These are phyloP conservation scores for Manihot esculenta DNA, from an alignment of 441 rosid species.

Conservation along the genomic window DNA sequence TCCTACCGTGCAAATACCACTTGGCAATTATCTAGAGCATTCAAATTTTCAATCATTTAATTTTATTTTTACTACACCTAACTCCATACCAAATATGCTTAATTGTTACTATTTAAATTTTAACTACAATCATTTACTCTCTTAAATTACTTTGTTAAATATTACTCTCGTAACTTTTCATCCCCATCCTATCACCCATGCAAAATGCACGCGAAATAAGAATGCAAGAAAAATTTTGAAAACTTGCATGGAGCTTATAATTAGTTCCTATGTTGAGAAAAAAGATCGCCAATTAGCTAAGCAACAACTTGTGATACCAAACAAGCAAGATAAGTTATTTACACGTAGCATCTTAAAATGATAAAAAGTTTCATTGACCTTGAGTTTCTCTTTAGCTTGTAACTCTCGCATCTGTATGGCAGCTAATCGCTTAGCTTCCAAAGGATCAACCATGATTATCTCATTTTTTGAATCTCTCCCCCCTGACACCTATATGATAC, in stretches of 20 bases:
- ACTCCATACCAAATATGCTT: no score
- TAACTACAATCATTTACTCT: no score
- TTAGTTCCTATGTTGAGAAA: background rate
- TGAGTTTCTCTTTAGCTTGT: constrained; percentile 53
- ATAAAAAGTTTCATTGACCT: constrained; percentile 38
- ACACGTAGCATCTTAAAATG: background rate
- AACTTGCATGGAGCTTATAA: background rate
- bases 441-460: constrained; percentile 82
- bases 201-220: background rate
- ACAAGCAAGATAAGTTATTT: background rate
- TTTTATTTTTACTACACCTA: no score
- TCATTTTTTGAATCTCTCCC: constrained; percentile 31
- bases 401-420: constrained; percentile 64
- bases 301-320: background rate
- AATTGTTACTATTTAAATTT: no score
- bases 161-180: no score
- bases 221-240: background rate
- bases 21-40: no score
- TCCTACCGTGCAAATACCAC: no score
- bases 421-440: constrained; percentile 82
- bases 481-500: constrained; percentile 41
- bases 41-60: no score
- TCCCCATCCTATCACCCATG: no score
- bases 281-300: background rate
- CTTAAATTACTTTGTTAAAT: no score